Evolutionary conservation across 1,139 yeast genomes (phyloP).

Genomic region (Oligophagozyma castellii): DNA sequence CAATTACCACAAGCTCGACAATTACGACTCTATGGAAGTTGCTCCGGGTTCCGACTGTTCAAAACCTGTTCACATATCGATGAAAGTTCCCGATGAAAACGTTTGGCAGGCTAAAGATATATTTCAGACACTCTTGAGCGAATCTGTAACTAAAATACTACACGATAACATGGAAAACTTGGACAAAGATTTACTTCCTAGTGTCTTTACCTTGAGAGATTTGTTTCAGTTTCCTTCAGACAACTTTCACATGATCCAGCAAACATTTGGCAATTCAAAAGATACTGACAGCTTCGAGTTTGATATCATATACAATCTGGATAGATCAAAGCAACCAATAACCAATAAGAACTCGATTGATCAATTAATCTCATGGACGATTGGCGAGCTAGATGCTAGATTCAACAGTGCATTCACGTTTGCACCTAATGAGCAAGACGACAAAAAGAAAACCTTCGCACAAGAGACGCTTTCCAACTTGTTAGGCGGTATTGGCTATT

Average conservation of each 20-base stretch:
- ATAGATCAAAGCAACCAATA: constrained; percentile 32
- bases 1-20: constrained; percentile 28
- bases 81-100: constrained; percentile 58
- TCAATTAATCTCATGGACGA: constrained; percentile 27
- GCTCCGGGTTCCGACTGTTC: constrained; percentile 36
- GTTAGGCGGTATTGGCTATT: constrained; percentile 82
- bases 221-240: constrained; percentile 46
- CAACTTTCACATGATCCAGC: constrained; percentile 68
- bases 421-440: constrained; percentile 11
- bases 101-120: constrained; percentile 76
- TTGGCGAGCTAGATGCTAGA: constrained; percentile 36
- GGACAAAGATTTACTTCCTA: constrained; percentile 27
- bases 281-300: constrained; percentile 58
- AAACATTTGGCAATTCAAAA: constrained; percentile 34
- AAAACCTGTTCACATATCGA: constrained; percentile 49
- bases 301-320: constrained; percentile 47
- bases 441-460: constrained; percentile 45
- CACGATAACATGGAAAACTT: constrained; percentile 26
- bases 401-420: constrained; percentile 44
- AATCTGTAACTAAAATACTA: constrained; percentile 41
- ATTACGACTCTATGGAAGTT: constrained; percentile 14
- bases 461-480: constrained; percentile 69
- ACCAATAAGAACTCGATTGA: constrained; percentile 30
- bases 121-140: constrained; percentile 55
- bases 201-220: constrained; percentile 42